Base-by-base conservation (phyloP, 2,329 filamentous ascomycete species). In the Calycina marina region DNA sequence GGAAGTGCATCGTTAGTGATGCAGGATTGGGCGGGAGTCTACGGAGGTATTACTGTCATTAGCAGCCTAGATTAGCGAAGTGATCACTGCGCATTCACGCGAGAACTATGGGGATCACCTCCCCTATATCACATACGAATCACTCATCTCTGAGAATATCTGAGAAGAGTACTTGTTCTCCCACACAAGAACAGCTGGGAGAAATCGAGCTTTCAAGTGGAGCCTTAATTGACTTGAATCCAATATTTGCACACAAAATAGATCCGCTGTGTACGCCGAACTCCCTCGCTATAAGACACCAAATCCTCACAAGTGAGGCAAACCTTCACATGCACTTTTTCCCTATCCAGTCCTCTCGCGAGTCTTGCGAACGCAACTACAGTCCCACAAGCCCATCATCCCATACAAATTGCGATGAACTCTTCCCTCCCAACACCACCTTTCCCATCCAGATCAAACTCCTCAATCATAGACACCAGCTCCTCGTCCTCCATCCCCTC, bases 401-500 rank as follows among this genome's bases (percentile, higher is more conserved):
- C 47, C 51, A 54, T 53, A 39, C 51, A 54, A 42, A 55, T 54
- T n/a, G 38, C 40, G 18, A 54, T 40, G 50, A 80, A 80, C 54
- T 80, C 75, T 36, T 79, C 74, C 43, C 71, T 62, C 41, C 70
- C 72, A 5, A 80, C 74, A 34, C 70, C 85, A 8, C 86, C 86
- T 46, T 93, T 92, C 1, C 84, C 88, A 51, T 93, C 82, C 42
- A 94, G 67, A 60, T 98, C 90, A 61, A 96, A 92, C 57, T 96
- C 88, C 51, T 94, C 85, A 60, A 98, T 90, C 90, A 98, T 98
- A 42, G 85, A 85, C 46, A 73, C 67, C 40, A 98, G 65, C 56
- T 98, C 90, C 49, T 92, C 81, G 51, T 98, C 88, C 46, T 90
- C 83, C 45, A 98, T 65, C 9, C 82, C 84, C 56, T 96, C 88